Conservation (phyloP, 208 protist genomes). For the Trypanosoma boissoni region DNA sequence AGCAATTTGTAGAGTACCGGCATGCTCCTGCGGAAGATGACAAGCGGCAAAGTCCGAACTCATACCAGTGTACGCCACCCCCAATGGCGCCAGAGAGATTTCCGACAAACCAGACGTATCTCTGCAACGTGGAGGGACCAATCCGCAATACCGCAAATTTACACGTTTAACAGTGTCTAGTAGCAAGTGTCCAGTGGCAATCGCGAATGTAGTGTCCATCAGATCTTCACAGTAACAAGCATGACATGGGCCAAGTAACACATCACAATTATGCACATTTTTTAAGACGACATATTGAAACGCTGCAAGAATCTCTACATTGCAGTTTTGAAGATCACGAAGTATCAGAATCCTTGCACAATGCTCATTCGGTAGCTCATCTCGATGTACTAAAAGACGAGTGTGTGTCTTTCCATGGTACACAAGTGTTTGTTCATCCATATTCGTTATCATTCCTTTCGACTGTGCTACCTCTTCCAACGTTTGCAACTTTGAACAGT, state of each 20-base stretch:
- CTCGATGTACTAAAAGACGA: conserved; percentile 30
- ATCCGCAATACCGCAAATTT: conserved; percentile 22
- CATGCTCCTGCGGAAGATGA: conserved; percentile 48
- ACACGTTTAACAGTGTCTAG: conserved; percentile 24
- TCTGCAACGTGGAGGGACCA: neutral
- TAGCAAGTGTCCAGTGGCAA: conserved; percentile 35
- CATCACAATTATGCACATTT: conserved; percentile 39
- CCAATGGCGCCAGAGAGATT: conserved; percentile 34
- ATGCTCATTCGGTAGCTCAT: conserved; percentile 28
- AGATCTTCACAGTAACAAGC: conserved; percentile 45
- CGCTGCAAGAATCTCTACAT: conserved; percentile 38
- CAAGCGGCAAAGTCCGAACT: conserved; percentile 52
- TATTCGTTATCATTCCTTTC: conserved; percentile 20
- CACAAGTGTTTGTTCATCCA: conserved; percentile 38
- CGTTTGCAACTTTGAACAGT: too few relatives aligned
- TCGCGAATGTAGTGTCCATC: conserved; percentile 36
- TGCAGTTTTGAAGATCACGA: conserved; percentile 45
- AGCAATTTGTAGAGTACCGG: neutral
- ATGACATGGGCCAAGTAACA: conserved; percentile 61
- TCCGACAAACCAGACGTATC: conserved; percentile 6
- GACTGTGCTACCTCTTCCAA: neutral
- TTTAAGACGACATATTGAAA: conserved; percentile 61
- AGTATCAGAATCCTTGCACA: conserved; percentile 54
- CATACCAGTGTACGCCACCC: conserved; percentile 56
- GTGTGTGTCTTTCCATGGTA: conserved; percentile 29